These are phyloP conservation scores for Blastobotrys buckinghamii DNA, from an alignment of 1,139 yeast species.

Conservation along the genomic window DNA sequence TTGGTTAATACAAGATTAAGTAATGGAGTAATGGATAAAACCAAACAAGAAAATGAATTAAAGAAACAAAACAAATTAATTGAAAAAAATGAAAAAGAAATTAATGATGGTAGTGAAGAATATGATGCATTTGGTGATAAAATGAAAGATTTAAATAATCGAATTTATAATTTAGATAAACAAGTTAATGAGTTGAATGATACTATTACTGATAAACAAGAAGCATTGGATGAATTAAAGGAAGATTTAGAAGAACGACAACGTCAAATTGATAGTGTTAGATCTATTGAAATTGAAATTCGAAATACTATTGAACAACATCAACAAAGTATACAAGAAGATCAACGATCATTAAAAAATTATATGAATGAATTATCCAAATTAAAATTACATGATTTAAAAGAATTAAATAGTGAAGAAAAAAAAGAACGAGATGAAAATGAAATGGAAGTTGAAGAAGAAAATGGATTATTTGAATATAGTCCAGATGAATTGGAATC, in stretches of 20 bases:
- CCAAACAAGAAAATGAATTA: conserved; percentile 64
- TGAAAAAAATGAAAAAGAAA: conserved; percentile 37
- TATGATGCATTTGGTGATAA: conserved; percentile 34
- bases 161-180: conserved; percentile 27
- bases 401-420: conserved; percentile 11
- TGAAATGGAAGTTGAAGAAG: conserved; percentile 9
- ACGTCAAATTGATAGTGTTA: conserved; percentile 51
- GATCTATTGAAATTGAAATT: conserved; percentile 66
- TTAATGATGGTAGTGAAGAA: conserved; percentile 29
- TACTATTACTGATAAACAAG: conserved; percentile 32
- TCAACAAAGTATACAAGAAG: conserved; percentile 40
- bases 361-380: conserved; percentile 28
- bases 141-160: conserved; percentile 29
- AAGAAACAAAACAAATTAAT: conserved; percentile 48
- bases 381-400: conserved; percentile 29
- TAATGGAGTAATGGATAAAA: conserved; percentile 51
- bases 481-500: conserved; percentile 49
- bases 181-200: conserved; percentile 34
- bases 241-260: conserved; percentile 46
- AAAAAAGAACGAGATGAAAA: conserved; percentile 10
- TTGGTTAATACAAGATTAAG: conserved; percentile 55
- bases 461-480: conserved; percentile 26
- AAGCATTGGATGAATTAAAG: conserved; percentile 38
- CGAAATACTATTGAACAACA: conserved; percentile 60
- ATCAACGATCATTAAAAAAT: conserved; percentile 37